Evolutionary conservation across 768 basidiomycete species (phyloP).

Genomic region (Amanita polypyramis): DNA sequence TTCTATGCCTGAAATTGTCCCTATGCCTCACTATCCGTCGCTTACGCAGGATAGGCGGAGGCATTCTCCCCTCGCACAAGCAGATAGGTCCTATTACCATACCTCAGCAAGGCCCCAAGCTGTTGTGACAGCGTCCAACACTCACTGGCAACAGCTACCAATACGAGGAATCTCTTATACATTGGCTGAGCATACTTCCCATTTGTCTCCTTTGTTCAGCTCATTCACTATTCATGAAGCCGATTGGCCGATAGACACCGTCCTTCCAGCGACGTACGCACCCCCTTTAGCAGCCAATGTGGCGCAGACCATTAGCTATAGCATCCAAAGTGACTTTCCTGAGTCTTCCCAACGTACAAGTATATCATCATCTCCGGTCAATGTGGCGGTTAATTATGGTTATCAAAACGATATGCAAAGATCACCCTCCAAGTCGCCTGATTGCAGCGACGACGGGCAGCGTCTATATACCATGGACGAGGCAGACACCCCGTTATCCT

Average conservation of each 20-base stretch:
- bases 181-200: constrained; percentile 1
- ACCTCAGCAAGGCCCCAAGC: not conserved
- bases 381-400: constrained; percentile 4
- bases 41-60: constrained; percentile 1
- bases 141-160: constrained; percentile 2
- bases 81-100: constrained; percentile 1
- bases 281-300: constrained; percentile 1
- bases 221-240: constrained; percentile 1
- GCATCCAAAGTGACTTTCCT: constrained; percentile 12
- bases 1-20: constrained; percentile 3
- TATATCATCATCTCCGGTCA: constrained; percentile 8
- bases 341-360: constrained; percentile 14
- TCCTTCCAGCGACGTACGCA: not conserved
- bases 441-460: constrained; percentile 8
- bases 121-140: not conserved
- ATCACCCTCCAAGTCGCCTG: constrained; percentile 15
- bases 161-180: not conserved
- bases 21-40: constrained; percentile 2
- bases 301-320: not conserved
- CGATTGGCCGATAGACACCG: not conserved
- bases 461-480: constrained; percentile 5
- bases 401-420: constrained; percentile 13
- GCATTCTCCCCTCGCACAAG: not conserved
- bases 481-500: constrained; percentile 9
- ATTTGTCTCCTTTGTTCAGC: not conserved